Percentiles rank a stretch among this genome's conserved stretches.
Evolutionary conservation across 495 filamentous ascomycete species (phyloP).

Genomic region (Penicillium coffeae): DNA sequence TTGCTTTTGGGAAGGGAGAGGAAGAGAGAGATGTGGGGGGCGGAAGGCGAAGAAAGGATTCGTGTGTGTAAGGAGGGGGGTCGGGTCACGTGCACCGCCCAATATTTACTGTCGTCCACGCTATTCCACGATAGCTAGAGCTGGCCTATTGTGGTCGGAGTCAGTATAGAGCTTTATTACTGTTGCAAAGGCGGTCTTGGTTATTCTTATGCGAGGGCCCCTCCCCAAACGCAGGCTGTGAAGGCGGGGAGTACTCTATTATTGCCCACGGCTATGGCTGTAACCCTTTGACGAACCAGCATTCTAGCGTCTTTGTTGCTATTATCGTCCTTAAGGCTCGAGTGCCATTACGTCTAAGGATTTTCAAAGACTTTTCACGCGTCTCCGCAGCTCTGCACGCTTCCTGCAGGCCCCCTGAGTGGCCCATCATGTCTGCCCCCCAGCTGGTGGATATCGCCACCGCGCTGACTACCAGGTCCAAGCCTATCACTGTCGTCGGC

Average conservation of each 20-base stretch:
- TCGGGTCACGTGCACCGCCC: slow-evolving; percentile 16
- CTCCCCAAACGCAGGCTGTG: too few relatives aligned
- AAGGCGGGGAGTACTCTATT: too few relatives aligned
- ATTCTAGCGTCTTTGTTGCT: neutral
- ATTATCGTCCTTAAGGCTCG: neutral
- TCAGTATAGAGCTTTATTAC: too few relatives aligned
- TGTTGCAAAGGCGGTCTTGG: too few relatives aligned
- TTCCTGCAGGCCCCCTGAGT: too few relatives aligned
- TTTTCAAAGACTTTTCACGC: too few relatives aligned
- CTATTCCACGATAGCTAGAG: too few relatives aligned
- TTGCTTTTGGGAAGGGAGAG: slow-evolving; percentile 21
- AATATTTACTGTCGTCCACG: slow-evolving; percentile 8
- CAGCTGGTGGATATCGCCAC: slow-evolving; percentile 33
- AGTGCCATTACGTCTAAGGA: too few relatives aligned
- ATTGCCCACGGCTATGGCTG: neutral
- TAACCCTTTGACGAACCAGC: neutral
- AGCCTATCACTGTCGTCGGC: slow-evolving; percentile 40
- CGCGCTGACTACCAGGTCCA: slow-evolving; percentile 24
- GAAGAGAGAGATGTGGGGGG: slow-evolving; percentile 21
- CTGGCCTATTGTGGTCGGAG: too few relatives aligned
- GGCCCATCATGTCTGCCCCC: slow-evolving; percentile 16
- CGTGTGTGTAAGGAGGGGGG: slow-evolving; percentile 28
- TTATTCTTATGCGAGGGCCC: too few relatives aligned
- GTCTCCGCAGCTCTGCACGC: too few relatives aligned
- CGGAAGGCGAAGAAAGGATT: slow-evolving; percentile 29